Evolutionary conservation across 139 green algal genomes (phyloP).

Genomic region (Micromonas commoda): DNA sequence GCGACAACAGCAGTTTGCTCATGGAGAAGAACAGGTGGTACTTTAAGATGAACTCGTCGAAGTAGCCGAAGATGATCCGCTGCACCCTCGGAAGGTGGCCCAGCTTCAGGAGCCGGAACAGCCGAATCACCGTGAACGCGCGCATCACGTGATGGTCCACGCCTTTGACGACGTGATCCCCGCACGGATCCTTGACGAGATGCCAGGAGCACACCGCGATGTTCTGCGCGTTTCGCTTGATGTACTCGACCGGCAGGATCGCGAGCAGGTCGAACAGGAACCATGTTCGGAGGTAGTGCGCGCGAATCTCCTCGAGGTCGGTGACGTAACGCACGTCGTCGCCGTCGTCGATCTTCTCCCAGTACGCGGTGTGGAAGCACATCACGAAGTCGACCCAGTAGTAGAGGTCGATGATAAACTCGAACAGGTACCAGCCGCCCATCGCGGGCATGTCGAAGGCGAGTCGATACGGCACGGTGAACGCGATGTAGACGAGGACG

Average conservation of each 20-base stretch:
- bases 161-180: background rate
- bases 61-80: constrained; percentile 18
- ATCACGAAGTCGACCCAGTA: constrained; percentile 29
- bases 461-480: constrained; percentile 20
- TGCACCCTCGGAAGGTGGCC: background rate
- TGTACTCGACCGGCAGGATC: constrained; percentile 6
- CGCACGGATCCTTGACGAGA: constrained; percentile 6
- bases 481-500: constrained; percentile 18
- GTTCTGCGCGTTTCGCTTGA: background rate
- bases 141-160: background rate
- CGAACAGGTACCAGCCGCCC: constrained; percentile 16
- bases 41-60: constrained; percentile 8
- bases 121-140: background rate
- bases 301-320: background rate
- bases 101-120: constrained; percentile 18
- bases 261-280: constrained; percentile 23
- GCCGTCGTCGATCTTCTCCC: background rate
- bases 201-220: background rate
- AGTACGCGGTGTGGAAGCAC: constrained; percentile 28
- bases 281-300: constrained; percentile 21
- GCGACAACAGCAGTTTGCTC: background rate
- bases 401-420: constrained; percentile 16
- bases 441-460: constrained; percentile 10
- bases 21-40: constrained; percentile 8
- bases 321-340: constrained; percentile 13